phyloP scores from a whole-genome alignment of 1,284 basidiomycete genomes.

The Papiliotrema flavescens region DNA sequence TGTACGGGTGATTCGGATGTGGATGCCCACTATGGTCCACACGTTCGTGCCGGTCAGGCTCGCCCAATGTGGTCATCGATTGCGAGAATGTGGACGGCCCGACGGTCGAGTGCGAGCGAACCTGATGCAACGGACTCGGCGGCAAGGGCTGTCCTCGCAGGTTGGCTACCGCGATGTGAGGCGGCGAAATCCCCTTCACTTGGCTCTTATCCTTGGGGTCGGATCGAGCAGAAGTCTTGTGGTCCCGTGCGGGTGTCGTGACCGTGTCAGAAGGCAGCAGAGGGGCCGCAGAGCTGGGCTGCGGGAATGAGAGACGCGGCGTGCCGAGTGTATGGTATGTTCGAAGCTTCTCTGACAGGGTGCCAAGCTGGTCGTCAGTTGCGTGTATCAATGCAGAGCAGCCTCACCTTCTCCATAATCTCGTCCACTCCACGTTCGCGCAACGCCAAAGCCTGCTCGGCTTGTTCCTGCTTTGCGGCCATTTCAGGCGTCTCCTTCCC shows the following conservation, averaged over 20 bases:
- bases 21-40: background rate
- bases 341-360: conserved; percentile 21
- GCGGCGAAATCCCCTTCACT: background rate
- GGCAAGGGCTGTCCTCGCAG: background rate
- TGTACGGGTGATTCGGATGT: background rate
- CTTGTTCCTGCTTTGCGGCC: conserved; percentile 1
- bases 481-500: conserved; percentile 1
- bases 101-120: background rate
- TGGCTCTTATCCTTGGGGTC: too few species aligned
- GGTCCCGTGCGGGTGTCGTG: background rate
- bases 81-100: background rate
- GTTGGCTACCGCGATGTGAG: conserved; percentile 1
- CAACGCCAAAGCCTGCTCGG: conserved; percentile 7
- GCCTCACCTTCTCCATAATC: conserved; percentile 31
- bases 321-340: conserved; percentile 34
- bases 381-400: background rate
- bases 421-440: conserved; percentile 33
- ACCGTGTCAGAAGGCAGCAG: background rate
- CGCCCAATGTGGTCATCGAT: conserved; percentile 1
- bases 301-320: conserved; percentile 21
- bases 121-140: background rate
- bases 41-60: background rate
- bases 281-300: background rate
- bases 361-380: conserved; percentile 14
- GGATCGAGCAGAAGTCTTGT: background rate